Percentiles rank a stretch among this genome's conserved stretches.
These are phyloP conservation scores for Serendipita vermifera DNA, from an alignment of 768 basidiomycete genomes.

Conservation along the genomic window DNA sequence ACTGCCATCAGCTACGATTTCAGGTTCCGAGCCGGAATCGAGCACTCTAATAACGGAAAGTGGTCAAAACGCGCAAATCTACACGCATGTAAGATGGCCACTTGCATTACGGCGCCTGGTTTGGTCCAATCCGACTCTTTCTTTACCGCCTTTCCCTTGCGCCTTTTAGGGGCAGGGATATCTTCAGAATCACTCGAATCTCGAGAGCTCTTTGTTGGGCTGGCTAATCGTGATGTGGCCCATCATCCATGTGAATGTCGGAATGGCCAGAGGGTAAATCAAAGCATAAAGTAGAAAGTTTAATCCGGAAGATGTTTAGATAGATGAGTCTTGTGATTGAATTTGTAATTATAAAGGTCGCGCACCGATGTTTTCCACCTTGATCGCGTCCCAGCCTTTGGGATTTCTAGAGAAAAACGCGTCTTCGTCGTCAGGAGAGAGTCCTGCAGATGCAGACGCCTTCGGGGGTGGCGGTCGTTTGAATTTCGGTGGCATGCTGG, in stretches of 20 bases:
- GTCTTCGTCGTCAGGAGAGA: background rate
- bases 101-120: slow-evolving; percentile 5
- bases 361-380: background rate
- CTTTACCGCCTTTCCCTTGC: background rate
- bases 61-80: background rate
- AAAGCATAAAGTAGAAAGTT: no score
- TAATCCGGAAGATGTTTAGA: no score
- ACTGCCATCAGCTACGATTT: background rate
- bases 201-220: background rate
- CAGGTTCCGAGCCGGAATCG: slow-evolving; percentile 1
- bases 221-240: slow-evolving; percentile 1
- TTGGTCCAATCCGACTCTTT: background rate
- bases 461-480: slow-evolving; percentile 1
- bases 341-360: background rate
- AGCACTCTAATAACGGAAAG: background rate
- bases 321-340: background rate
- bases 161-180: background rate
- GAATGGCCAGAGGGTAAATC: no score
- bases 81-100: background rate
- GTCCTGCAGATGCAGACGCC: no score
- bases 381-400: background rate
- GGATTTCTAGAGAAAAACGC: slow-evolving; percentile 1
- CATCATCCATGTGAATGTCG: no score
- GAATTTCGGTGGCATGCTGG: slow-evolving; percentile 4
- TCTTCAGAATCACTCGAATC: background rate